These are phyloP conservation scores for Cutaneotrichosporon sp. DNA, from an alignment of 1,284 basidiomycete genomes.

Conservation along the genomic window DNA sequence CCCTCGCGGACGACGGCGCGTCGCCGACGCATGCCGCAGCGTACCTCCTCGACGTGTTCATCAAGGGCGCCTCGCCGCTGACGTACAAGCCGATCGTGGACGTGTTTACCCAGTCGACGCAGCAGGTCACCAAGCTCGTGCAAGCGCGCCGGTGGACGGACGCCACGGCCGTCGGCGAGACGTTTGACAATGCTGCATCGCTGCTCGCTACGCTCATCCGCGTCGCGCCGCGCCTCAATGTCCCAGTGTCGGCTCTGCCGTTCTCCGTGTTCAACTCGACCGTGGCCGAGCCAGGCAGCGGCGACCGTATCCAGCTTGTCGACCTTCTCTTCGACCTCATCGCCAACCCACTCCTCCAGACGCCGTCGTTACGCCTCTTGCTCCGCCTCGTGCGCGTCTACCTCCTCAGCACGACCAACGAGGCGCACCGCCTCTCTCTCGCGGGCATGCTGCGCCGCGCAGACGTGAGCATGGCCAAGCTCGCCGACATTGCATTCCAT, in stretches of 20 bases:
- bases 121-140: constrained; percentile 22
- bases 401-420: constrained; percentile 26
- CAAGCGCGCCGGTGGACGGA: constrained; percentile 24
- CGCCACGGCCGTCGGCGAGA: constrained; percentile 25
- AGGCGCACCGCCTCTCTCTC: constrained; percentile 29
- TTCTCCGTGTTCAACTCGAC: constrained; percentile 25
- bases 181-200: constrained; percentile 26
- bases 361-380: constrained; percentile 19
- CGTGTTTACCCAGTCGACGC: constrained; percentile 28
- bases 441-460: constrained; percentile 37
- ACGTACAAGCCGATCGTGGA: constrained; percentile 41
- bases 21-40: constrained; percentile 25
- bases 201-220: constrained; percentile 32
- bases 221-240: constrained; percentile 19
- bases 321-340: constrained; percentile 35
- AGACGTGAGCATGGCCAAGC: constrained; percentile 21
- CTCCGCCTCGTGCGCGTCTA: constrained; percentile 31
- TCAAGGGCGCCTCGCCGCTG: constrained; percentile 31
- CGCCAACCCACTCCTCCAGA: constrained; percentile 19
- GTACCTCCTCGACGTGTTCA: constrained; percentile 32
- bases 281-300: constrained; percentile 11
- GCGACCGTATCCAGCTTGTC: constrained; percentile 31
- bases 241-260: constrained; percentile 25
- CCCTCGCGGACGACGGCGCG: constrained; percentile 18
- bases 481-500: constrained; percentile 20